Evolutionary conservation across 805 yeast genomes (phyloP).

Genomic region (Komagataella phaffii): DNA sequence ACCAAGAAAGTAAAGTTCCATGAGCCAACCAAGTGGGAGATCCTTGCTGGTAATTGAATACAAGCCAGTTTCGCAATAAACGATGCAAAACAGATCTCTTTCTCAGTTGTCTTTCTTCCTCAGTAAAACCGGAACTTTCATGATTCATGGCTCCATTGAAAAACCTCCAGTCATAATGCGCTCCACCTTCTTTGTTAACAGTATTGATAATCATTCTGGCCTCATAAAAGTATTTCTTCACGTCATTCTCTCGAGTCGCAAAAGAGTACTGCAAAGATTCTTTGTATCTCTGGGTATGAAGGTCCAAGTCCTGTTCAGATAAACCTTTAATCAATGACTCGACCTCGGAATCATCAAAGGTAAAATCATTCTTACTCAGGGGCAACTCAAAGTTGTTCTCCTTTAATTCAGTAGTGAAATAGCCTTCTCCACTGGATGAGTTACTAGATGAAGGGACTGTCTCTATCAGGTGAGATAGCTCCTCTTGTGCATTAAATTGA

Average conservation of each 20-base stretch:
- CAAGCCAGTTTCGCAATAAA: slow-evolving; percentile 30
- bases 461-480: background rate
- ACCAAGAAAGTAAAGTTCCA: slow-evolving; percentile 44
- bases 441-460: background rate
- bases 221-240: slow-evolving; percentile 21
- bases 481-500: background rate
- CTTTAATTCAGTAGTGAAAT: background rate
- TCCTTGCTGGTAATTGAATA: slow-evolving; percentile 27
- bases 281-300: background rate
- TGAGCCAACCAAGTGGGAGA: slow-evolving; percentile 45
- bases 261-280: background rate
- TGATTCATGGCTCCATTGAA: slow-evolving; percentile 24
- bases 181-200: slow-evolving; percentile 1
- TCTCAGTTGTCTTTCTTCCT: slow-evolving; percentile 17
- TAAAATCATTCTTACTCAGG: background rate
- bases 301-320: background rate
- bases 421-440: background rate
- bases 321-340: background rate
- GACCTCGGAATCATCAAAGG: background rate
- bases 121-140: slow-evolving; percentile 11
- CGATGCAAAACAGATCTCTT: slow-evolving; percentile 23
- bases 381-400: background rate
- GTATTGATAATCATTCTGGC: slow-evolving; percentile 6
- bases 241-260: background rate
- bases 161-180: slow-evolving; percentile 38